A percentile compares a stretch with the other conserved stretches of the same genome.
phyloP scores from a whole-genome alignment of 441 rosid genomes.

The Pelargonium australe region DNA sequence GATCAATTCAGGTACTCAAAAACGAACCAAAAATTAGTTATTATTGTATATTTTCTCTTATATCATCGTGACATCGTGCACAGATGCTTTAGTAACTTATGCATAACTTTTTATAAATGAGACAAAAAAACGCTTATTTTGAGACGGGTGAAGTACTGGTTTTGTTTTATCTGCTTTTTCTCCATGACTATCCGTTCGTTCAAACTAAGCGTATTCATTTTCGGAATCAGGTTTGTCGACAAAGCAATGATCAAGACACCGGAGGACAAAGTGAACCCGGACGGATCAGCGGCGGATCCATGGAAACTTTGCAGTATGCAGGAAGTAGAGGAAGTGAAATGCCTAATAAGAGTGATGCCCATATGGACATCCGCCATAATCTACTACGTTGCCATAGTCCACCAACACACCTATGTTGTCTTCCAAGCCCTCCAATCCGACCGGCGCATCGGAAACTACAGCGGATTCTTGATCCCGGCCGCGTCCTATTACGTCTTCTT shows the following conservation, averaged over 20 bases:
- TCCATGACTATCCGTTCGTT: no score
- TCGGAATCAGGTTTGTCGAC: constrained; percentile 43
- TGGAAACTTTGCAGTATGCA: constrained; percentile 76
- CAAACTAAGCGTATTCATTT: background rate
- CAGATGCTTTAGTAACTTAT: no score
- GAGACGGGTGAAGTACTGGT: no score
- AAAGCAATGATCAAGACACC: constrained; percentile 58
- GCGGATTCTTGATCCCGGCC: constrained; percentile 48
- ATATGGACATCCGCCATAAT: constrained; percentile 47
- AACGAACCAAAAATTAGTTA: background rate
- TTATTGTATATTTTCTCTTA: background rate
- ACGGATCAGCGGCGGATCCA: constrained; percentile 59
- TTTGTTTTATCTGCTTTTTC: no score
- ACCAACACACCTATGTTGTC: constrained; percentile 54
- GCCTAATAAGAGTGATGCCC: constrained; percentile 60
- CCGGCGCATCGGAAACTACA: constrained; percentile 41
- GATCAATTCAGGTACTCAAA: constrained; percentile 56
- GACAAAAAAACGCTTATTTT: no score
- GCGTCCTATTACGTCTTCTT: constrained; percentile 64
- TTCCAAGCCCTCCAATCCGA: constrained; percentile 74
- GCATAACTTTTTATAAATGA: no score
- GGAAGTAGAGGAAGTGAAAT: constrained; percentile 81
- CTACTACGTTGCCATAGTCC: constrained; percentile 43
- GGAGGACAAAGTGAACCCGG: constrained; percentile 39
- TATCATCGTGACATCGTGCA: no score